These are phyloP conservation scores for Vitis vinifera DNA, from an alignment of 164 flowering plant genomes.

Conservation along the genomic window DNA sequence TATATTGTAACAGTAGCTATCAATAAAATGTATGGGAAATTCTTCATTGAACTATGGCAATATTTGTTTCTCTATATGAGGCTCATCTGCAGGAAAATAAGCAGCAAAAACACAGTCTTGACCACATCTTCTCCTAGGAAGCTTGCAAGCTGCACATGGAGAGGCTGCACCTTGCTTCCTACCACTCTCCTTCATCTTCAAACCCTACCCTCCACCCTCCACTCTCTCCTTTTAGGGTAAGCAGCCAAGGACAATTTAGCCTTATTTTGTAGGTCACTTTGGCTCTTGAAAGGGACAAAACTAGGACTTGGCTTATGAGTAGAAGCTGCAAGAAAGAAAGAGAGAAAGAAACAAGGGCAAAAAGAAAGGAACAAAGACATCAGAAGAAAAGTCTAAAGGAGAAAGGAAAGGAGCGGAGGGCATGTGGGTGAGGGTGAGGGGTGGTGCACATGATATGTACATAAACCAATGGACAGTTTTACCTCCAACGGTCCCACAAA, in stretches of 20 bases:
- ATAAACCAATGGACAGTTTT: not conserved
- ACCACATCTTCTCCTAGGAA: conserved; percentile 31
- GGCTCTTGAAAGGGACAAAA: too few species aligned
- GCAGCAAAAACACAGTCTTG: conserved; percentile 40
- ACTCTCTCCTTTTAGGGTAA: too few species aligned
- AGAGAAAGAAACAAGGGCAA: not conserved
- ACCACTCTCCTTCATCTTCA: conserved; percentile 20
- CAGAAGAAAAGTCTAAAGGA: not conserved
- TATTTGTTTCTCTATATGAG: not conserved
- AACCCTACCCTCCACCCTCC: not conserved
- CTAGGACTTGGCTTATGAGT: not conserved
- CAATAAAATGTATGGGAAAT: too few species aligned
- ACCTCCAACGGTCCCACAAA: conserved; percentile 2
- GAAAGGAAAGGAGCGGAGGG: too few species aligned
- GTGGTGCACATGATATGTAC: conserved; percentile 1
- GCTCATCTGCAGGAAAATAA: conserved; percentile 40
- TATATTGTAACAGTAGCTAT: too few species aligned
- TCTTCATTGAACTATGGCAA: too few species aligned
- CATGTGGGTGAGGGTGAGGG: not conserved
- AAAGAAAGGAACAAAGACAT: not conserved
- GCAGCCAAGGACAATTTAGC: too few species aligned
- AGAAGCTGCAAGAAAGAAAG: not conserved
- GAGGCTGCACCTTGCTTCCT: conserved; percentile 32
- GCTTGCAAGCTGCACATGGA: conserved; percentile 43
- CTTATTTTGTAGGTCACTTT: too few species aligned